A percentile compares a stretch with the other conserved stretches of the same genome.
Conservation (phyloP, 140 eudicot genomes). For the Bidens hawaiensis region DNA sequence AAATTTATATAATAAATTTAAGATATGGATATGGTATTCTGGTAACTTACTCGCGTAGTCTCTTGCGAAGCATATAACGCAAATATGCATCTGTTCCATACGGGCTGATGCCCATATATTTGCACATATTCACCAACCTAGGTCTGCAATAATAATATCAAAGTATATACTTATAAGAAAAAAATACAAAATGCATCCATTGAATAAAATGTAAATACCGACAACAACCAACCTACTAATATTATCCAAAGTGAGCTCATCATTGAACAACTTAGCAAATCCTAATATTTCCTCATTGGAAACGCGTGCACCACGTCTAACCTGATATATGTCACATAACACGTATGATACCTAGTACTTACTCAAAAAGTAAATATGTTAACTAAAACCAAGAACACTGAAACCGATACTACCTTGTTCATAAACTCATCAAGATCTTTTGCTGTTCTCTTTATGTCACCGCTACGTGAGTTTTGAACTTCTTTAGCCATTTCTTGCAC, state of each 20-base stretch:
- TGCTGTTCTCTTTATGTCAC: constrained; percentile 70
- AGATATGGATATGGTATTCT: background rate
- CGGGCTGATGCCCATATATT: constrained; percentile 80
- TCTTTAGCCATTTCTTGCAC: constrained; percentile 82
- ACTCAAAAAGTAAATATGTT: background rate
- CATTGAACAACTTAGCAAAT: constrained; percentile 78
- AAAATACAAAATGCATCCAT: background rate
- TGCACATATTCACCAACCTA: constrained; percentile 83
- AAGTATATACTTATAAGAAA: constrained; percentile 26
- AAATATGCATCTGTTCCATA: constrained; percentile 66
- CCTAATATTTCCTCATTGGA: constrained; percentile 76
- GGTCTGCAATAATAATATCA: constrained; percentile 20
- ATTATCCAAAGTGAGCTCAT: constrained; percentile 76
- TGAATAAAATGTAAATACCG: background rate
- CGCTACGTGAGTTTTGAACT: constrained; percentile 68
- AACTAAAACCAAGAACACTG: background rate
- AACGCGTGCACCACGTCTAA: constrained; percentile 59
- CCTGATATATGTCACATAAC: constrained; percentile 40
- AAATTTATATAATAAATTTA: no score
- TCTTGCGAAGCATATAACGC: constrained; percentile 66
- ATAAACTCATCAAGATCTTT: constrained; percentile 85
- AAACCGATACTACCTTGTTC: constrained; percentile 39
- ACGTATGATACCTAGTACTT: constrained; percentile 5
- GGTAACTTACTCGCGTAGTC: constrained; percentile 42
- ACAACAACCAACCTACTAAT: constrained; percentile 55